Evolutionary conservation across 1,139 yeast species (phyloP), one percentile per base, ranked within the genome.

Genomic region (Keqinozyma sinolaborantium): DNA sequence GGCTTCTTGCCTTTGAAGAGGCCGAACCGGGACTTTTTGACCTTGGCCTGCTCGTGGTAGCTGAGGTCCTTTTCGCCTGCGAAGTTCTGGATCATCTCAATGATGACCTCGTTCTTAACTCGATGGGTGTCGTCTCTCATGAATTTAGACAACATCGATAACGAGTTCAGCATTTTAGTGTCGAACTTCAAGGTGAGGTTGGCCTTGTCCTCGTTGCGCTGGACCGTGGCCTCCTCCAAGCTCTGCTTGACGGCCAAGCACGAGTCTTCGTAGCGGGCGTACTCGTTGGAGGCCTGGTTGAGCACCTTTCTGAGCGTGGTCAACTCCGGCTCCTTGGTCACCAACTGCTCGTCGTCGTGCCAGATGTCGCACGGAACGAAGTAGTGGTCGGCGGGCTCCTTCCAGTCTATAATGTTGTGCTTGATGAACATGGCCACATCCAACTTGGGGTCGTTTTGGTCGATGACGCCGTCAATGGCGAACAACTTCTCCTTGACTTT

Each of bases 391-490:
- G 64, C 64, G 0, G 97, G 98, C 48, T 88, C 97, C 29, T 69
- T 67, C 97, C 97, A 92, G 23, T 71, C 72, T 14, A 66, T 50
- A 15, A 64, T 38, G 51, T 94, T 94, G 58, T 94, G 99, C 51
- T 88, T 88, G 35, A 88, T 79, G 58, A 81, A 94, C 97, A 94
- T 92, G 23, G 87, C 83, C 1, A 90, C 74, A 56, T 88, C 97
- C 34, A 88, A 64, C 28, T 64, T 64, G 1, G 95, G 95, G 30
- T 73, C 60, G 55, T 94, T 94, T 51, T 82, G 85, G 16, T 67
- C 73, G 9, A 87, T 70, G 10, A 85, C 78, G 6, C 56, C 52
- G 41, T 76, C 79, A 34, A 82, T 76, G 11, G 65, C 55, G 26
- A 71, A 72, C 32, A 84, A 56, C 34, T 73, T 70, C 28, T 70